A percentile compares a stretch with the other conserved stretches of the same genome.
Conservation (phyloP, 805 yeast species). For the Cyberlindnera bimundalis region DNA sequence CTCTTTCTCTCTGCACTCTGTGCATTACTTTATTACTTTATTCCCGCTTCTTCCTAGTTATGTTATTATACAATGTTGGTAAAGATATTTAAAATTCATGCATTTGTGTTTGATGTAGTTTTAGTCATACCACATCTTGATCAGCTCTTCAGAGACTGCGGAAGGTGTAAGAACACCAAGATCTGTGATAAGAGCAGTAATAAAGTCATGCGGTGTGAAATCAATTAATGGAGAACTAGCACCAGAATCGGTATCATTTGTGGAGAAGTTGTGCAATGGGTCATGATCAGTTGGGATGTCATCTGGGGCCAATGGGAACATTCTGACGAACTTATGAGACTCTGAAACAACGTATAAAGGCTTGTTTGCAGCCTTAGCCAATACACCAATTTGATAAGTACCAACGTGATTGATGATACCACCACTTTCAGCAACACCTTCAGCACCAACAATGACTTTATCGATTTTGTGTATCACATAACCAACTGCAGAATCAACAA, state of each 20-base stretch:
- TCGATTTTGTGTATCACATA: slow-evolving; percentile 87
- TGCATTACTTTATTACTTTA: too few species aligned
- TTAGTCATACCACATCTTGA: slow-evolving; percentile 95
- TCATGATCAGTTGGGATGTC: slow-evolving; percentile 68
- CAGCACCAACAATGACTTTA: slow-evolving; percentile 95
- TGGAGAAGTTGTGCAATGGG: slow-evolving; percentile 41
- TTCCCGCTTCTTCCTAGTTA: too few species aligned
- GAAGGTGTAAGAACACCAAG: slow-evolving; percentile 95
- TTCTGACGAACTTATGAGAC: slow-evolving; percentile 91
- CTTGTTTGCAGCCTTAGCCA: slow-evolving; percentile 85
- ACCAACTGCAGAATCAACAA: slow-evolving; percentile 93
- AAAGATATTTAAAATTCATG: background rate
- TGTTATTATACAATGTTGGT: too few species aligned
- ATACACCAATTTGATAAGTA: slow-evolving; percentile 88
- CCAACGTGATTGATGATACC: slow-evolving; percentile 97
- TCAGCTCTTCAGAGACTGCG: slow-evolving; percentile 97
- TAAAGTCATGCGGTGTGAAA: slow-evolving; percentile 93
- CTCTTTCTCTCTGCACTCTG: too few species aligned
- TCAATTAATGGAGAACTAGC: slow-evolving; percentile 62
- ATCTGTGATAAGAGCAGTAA: slow-evolving; percentile 94
- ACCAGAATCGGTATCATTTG: slow-evolving; percentile 32
- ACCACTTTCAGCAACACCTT: slow-evolving; percentile 98
- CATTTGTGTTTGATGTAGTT: background rate
- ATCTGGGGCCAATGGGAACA: slow-evolving; percentile 91
- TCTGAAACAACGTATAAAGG: slow-evolving; percentile 95